Percentiles rank a stretch among this genome's conserved stretches.
These are phyloP conservation scores for Penicillium sp. DNA, from an alignment of 2,329 filamentous ascomycete species.

Conservation along the genomic window DNA sequence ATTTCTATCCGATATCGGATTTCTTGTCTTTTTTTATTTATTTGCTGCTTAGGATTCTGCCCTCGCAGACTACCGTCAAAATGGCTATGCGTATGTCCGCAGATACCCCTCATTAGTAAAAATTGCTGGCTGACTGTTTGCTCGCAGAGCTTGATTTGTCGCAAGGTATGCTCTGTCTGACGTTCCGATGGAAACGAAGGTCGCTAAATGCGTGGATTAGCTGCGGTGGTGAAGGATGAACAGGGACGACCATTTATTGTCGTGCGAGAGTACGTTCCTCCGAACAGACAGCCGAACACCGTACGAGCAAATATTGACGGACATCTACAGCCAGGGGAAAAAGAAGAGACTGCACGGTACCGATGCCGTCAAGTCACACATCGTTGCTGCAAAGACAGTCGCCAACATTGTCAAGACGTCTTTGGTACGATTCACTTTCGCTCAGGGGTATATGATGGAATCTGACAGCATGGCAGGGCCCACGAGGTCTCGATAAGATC, in stretches of 20 bases:
- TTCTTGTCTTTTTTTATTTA: constrained; percentile 11
- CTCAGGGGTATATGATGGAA: neutral
- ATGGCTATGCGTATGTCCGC: constrained; percentile 47
- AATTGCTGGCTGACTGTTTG: constrained; percentile 25
- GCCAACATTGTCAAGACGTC: constrained; percentile 97
- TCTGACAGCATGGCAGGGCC: constrained; percentile 53
- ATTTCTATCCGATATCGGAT: neutral
- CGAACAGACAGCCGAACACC: neutral
- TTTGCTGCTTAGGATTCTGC: constrained; percentile 21
- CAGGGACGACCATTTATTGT: constrained; percentile 96
- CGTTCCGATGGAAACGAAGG: neutral
- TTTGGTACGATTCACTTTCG: constrained; percentile 50
- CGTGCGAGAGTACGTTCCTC: constrained; percentile 77
- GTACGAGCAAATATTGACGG: neutral
- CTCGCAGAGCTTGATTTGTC: constrained; percentile 45
- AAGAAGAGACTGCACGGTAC: constrained; percentile 97
- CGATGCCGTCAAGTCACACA: constrained; percentile 97
- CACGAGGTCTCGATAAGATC: constrained; percentile 96
- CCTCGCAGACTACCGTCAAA: constrained; percentile 35
- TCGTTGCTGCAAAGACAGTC: constrained; percentile 91
- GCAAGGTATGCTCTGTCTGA: constrained; percentile 39
- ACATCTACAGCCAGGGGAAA: constrained; percentile 71
- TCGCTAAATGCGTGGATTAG: constrained; percentile 31
- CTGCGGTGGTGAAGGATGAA: constrained; percentile 90
- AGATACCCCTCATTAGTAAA: constrained; percentile 34